Percentiles rank a stretch among this genome's conserved stretches.
Conservation (phyloP, 169 alveolate genomes). For the Hepatocystis sp. region DNA sequence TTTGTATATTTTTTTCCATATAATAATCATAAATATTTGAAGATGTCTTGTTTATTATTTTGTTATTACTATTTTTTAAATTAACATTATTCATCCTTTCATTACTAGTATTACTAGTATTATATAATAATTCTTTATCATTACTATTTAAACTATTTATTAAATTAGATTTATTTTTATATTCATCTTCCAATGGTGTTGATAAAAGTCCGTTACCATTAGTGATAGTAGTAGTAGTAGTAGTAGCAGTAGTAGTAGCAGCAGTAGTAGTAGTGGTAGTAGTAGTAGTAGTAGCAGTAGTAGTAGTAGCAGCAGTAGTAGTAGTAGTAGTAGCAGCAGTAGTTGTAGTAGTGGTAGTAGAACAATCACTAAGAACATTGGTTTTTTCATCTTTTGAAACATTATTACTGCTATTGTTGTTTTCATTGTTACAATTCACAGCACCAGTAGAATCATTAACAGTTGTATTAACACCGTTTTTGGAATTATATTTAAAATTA, state of each 20-base stretch:
- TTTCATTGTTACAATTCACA: no score
- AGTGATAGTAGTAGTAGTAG: no score
- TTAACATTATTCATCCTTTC: slow-evolving; percentile 14
- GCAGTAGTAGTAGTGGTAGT: no score
- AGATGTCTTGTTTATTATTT: neutral
- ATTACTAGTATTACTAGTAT: slow-evolving; percentile 10
- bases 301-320: no score
- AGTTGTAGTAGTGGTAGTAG: no score
- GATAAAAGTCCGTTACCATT: no score
- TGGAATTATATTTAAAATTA: slow-evolving; percentile 52
- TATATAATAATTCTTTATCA: slow-evolving; percentile 28
- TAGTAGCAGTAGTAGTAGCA: no score
- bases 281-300: no score
- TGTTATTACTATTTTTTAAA: neutral
- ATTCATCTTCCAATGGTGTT: slow-evolving; percentile 12
- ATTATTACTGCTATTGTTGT: no score
- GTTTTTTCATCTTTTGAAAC: neutral
- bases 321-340: no score
- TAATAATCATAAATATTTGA: slow-evolving; percentile 52
- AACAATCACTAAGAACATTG: no score
- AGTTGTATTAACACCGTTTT: neutral
- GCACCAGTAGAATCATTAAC: no score
- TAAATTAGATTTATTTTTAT: slow-evolving; percentile 8
- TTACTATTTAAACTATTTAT: slow-evolving; percentile 9
- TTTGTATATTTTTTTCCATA: slow-evolving; percentile 43